Evolutionary conservation across 2,329 filamentous ascomycete species (phyloP).

Genomic region (Colletotrichum sp.): DNA sequence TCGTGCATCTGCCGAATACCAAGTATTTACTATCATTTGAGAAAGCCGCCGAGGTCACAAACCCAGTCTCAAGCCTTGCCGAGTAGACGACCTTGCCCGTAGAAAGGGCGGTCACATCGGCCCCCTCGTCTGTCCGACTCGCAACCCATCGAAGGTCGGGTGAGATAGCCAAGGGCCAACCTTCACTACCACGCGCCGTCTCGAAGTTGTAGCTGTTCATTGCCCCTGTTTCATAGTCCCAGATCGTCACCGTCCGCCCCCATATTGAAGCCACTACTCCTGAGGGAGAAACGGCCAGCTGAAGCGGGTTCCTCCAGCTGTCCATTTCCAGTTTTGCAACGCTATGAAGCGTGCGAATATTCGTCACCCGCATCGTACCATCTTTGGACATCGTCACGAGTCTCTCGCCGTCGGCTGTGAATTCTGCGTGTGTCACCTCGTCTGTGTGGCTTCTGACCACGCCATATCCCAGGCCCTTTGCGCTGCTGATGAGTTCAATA

Average conservation of each 20-base stretch:
- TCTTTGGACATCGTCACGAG: conserved; percentile 14
- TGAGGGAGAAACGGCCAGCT: background rate
- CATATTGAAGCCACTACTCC: conserved; percentile 3
- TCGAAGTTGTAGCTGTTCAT: conserved; percentile 16
- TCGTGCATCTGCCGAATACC: background rate
- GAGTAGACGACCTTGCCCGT: conserved; percentile 14
- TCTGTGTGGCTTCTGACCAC: conserved; percentile 18
- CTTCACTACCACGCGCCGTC: conserved; percentile 8
- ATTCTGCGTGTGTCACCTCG: conserved; percentile 19
- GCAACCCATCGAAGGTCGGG: conserved; percentile 10
- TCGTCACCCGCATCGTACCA: conserved; percentile 13
- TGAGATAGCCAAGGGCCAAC: conserved; percentile 13
- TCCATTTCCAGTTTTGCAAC: conserved; percentile 17
- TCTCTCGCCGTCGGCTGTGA: background rate
- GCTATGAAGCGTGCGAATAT: background rate
- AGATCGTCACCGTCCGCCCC: conserved; percentile 14
- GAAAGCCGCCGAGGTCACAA: conserved; percentile 11
- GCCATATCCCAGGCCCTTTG: background rate
- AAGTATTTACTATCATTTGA: background rate
- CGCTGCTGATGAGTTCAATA: conserved; percentile 4
- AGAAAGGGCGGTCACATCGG: conserved; percentile 13
- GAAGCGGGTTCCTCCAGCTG: conserved; percentile 17
- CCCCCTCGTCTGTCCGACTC: conserved; percentile 18
- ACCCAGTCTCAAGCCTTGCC: conserved; percentile 8
- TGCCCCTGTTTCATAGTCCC: conserved; percentile 8